Base-by-base conservation (phyloP, 352 stramenopile species). In the Globisporangium spiculum region DNA sequence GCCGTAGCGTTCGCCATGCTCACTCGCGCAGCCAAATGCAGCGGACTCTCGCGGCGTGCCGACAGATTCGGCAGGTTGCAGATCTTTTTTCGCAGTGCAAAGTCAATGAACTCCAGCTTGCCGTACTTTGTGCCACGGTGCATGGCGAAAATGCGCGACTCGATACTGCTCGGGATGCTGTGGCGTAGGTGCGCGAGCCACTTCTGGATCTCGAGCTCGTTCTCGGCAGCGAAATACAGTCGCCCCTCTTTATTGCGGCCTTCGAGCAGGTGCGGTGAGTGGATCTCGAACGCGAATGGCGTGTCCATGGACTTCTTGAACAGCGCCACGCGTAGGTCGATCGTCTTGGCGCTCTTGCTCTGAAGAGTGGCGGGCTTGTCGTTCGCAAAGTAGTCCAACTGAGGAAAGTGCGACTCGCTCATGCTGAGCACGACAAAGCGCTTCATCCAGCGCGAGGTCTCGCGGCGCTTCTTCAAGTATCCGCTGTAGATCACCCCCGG, bases 151-250 rank as follows among this genome's bases (percentile, higher is more conserved):
- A 94, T 60, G 0, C 85, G 76, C n/a, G 81, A 84, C 60, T 91
- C 85, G 44, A 94, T 86, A 55, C 72, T 92, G 64, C 75, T 90
- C 3, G 85, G 84, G 27, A 90, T 86, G 30, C 73, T 89, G 58
- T 96, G 81, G 20, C 88, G 84, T 38, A 98, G 61, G 38, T 94
- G 79, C 0, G 88, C 85, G 12, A 98, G 76, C 93, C 94, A 98
- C 48, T 78, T 78, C 67, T 98, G 91, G 26, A 96, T 88, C 65
- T 97, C 89, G 44, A 96, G 68, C 48, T 97, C 91, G 41, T 71
- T 89, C 34, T 90, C 79, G 0, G 90, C 86, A 0, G 89, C 84
- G 56, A 97, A 97, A 65, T 96, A 95, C 9, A 98, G 68, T 4
- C 89, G 80, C 0, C 92, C 92, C 77, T 97, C 91, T 48, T 89